Percentiles rank a stretch among this genome's conserved stretches.
Conservation (phyloP, 225 moss, liverwort and hornwort species). For the Pseudisothecium myosuroides region DNA sequence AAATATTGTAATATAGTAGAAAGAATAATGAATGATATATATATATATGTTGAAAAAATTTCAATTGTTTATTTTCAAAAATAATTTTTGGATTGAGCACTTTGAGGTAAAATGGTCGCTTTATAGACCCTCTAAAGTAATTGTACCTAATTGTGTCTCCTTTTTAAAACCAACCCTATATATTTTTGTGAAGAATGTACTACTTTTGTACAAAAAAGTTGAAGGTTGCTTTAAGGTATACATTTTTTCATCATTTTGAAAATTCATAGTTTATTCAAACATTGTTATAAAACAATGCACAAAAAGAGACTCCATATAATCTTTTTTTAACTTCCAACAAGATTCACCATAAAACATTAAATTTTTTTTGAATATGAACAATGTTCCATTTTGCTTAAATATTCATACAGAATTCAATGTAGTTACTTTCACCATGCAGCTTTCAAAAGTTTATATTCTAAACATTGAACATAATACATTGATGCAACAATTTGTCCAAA, state of each 20-base stretch:
- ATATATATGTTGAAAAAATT: neutral
- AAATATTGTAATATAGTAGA: neutral
- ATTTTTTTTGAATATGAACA: too few relatives aligned
- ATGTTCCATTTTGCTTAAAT: neutral
- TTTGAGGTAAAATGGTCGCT: neutral
- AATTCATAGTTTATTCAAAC: neutral
- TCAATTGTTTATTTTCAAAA: neutral
- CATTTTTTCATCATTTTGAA: neutral
- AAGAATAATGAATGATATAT: neutral
- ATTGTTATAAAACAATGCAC: neutral
- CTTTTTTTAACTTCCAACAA: neutral
- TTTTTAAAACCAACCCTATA: neutral
- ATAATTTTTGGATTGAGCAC: neutral
- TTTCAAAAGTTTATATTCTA: accelerated
- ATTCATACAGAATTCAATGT: accelerated
- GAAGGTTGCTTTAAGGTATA: accelerated
- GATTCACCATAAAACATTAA: too few relatives aligned
- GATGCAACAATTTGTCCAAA: neutral
- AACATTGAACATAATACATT: neutral
- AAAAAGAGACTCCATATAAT: neutral
- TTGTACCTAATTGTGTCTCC: too few relatives aligned
- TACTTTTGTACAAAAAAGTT: neutral
- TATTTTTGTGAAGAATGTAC: neutral
- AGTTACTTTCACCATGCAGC: neutral
- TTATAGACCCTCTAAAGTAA: neutral